Evolutionary conservation across 2,329 filamentous ascomycete species (phyloP).

Genomic region (Raffaelea albimanens): DNA sequence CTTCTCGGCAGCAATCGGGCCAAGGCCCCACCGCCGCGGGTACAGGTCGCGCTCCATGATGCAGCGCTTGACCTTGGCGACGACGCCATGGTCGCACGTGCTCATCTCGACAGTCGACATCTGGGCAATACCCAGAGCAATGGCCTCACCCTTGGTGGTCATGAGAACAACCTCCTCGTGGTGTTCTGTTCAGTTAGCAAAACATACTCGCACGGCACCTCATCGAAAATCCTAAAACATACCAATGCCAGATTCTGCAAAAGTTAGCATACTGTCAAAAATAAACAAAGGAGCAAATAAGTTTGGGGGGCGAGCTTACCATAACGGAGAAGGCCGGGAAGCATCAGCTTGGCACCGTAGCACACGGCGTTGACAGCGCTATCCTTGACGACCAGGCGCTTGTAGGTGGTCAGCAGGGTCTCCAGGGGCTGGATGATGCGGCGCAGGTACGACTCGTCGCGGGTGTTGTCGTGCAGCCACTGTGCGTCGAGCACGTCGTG

Average conservation of each 20-base stretch:
- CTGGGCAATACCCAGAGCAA: slow-evolving; percentile 89
- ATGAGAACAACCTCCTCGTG: slow-evolving; percentile 96
- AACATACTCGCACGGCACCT: too few species aligned
- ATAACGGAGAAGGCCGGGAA: slow-evolving; percentile 88
- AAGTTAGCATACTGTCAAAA: background rate
- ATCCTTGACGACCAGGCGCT: slow-evolving; percentile 96
- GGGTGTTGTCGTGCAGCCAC: slow-evolving; percentile 91
- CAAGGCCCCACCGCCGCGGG: slow-evolving; percentile 91
- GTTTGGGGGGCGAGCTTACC: slow-evolving; percentile 42
- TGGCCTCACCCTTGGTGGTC: slow-evolving; percentile 98
- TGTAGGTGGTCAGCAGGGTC: slow-evolving; percentile 84
- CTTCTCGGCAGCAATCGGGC: slow-evolving; percentile 89
- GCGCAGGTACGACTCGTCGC: slow-evolving; percentile 87
- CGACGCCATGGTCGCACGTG: slow-evolving; percentile 93
- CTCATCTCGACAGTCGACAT: slow-evolving; percentile 98
- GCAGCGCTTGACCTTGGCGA: slow-evolving; percentile 97
- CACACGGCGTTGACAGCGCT: slow-evolving; percentile 93
- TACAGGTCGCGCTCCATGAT: slow-evolving; percentile 99
- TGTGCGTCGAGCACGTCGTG: slow-evolving; percentile 95
- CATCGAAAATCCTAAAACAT: background rate
- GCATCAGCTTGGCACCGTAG: slow-evolving; percentile 98
- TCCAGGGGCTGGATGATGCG: slow-evolving; percentile 88
- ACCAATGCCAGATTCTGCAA: slow-evolving; percentile 11
- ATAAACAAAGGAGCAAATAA: background rate
- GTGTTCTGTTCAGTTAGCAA: slow-evolving; percentile 69